These are phyloP conservation scores for Gnomoniopsis smithogilvyi DNA, from an alignment of 2,329 filamentous ascomycete species.

Conservation along the genomic window DNA sequence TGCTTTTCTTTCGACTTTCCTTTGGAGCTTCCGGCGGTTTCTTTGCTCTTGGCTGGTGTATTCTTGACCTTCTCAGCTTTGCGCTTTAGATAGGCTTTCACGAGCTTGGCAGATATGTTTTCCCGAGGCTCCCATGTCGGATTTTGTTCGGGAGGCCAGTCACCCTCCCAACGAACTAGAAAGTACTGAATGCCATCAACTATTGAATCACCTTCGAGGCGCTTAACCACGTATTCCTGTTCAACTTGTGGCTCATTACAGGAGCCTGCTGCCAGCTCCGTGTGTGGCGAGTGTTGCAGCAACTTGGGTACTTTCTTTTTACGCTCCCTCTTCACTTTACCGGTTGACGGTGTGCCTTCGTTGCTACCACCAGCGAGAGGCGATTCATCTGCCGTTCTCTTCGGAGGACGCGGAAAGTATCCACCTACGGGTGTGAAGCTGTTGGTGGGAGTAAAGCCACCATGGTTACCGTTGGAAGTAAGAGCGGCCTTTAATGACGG, in stretches of 20 bases:
- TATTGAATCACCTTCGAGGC: constrained; percentile 39
- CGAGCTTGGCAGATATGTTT: constrained; percentile 41
- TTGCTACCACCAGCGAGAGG: not conserved
- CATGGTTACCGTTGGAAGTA: not conserved
- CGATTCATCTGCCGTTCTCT: not conserved
- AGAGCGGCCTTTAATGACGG: not conserved
- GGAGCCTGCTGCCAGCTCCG: constrained; percentile 24
- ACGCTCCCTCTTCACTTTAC: not conserved
- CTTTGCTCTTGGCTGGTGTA: not conserved
- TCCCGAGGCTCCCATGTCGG: constrained; percentile 56
- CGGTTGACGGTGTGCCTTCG: not conserved
- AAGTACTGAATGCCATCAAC: constrained; percentile 43
- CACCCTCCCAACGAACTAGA: constrained; percentile 53
- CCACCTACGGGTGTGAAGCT: constrained; percentile 27
- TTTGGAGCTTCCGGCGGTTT: not conserved
- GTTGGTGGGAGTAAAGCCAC: constrained; percentile 2
- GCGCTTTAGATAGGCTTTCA: constrained; percentile 38
- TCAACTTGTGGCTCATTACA: constrained; percentile 23
- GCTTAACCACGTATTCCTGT: constrained; percentile 40
- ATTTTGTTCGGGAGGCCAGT: constrained; percentile 55
- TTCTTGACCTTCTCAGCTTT: constrained; percentile 16
- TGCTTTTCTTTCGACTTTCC: not conserved
- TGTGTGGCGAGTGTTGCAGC: not conserved
- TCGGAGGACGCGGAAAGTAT: constrained; percentile 11
- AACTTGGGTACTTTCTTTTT: constrained; percentile 3